Evolutionary conservation across 139 green algal species (phyloP), one percentile per base, ranked within the genome.

Genomic region (Haematococcus sp.): DNA sequence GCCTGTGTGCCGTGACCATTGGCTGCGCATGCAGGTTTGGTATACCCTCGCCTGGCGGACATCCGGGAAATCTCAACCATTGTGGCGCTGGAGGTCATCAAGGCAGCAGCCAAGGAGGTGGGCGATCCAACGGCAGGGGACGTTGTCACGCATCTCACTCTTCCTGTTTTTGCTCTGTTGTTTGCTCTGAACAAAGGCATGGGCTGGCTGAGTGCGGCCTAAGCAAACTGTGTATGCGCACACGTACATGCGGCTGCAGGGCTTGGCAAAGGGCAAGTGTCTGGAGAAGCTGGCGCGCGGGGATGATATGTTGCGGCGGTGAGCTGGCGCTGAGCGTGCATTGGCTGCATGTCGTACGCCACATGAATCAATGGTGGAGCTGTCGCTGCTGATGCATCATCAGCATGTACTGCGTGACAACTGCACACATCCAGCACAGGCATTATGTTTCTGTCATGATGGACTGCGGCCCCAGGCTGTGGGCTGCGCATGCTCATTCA

Each of bases 81-180:
- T 2, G 77, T 95, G 16, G 90, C 89, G 44, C 61, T 75, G 2
- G 83, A 70, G 16, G 90, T 93, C 1, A 88, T 92, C 70, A 84
- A 84, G 70, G 80, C 84, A 22, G 85, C 81, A 1, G 75, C 74
- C 1, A 75, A 83, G 15, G 88, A 92, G 68, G 84, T 80, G 49
- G 16, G 68, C 71, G 7, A 1, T 54, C 15, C 52, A 3, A 34
- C 40, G 13, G 34, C 40, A 59, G 34, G 23, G 4, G 23, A 31
- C 33, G 5, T 27, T 27, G 25, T 16, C 20, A 23, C 28, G 25
- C 4, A 33, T 9, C 58, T 23, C 23, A 40, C 25, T 67, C 27
- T 31, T 46, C 60, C 40, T 44, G 60, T 9, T 17, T 15, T 40
- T 4, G 15, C 25, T 13, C 11, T 67, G 33, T 16, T 28, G 15